These are phyloP conservation scores for Blastocystis sp. DNA, from an alignment of 352 stramenopile genomes.

Conservation along the genomic window DNA sequence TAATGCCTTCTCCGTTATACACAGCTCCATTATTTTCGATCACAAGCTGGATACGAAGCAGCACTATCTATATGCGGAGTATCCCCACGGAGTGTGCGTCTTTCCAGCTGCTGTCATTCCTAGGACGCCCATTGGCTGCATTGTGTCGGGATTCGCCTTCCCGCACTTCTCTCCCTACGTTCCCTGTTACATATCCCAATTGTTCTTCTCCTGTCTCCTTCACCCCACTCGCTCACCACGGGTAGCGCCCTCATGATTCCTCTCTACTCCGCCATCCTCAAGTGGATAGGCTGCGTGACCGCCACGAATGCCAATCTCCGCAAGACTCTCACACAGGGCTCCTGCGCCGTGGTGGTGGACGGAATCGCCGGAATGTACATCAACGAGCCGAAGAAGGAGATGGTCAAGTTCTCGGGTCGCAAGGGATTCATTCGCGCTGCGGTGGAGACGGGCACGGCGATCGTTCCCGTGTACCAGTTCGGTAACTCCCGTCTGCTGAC, in stretches of 20 bases:
- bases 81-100: slow-evolving; percentile 50
- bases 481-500: slow-evolving; percentile 44
- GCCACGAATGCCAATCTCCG: slow-evolving; percentile 51
- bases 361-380: slow-evolving; percentile 64
- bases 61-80: slow-evolving; percentile 57
- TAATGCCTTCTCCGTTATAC: background rate
- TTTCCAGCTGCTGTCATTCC: background rate
- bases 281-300: slow-evolving; percentile 52
- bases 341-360: slow-evolving; percentile 59
- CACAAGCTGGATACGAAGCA: slow-evolving; percentile 2
- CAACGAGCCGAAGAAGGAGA: slow-evolving; percentile 60
- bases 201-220: background rate
- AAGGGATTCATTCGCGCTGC: slow-evolving; percentile 60
- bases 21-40: slow-evolving; percentile 65
- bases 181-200: slow-evolving; percentile 50
- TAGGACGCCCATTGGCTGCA: slow-evolving; percentile 50
- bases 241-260: slow-evolving; percentile 48
- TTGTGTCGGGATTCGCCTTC: slow-evolving; percentile 58
- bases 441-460: slow-evolving; percentile 43
- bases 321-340: slow-evolving; percentile 35
- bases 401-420: slow-evolving; percentile 53
- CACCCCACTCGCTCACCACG: slow-evolving; percentile 45
- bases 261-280: slow-evolving; percentile 51
- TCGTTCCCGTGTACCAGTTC: slow-evolving; percentile 51
- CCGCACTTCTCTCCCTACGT: slow-evolving; percentile 39